Evolutionary conservation across 1,284 basidiomycete genomes (phyloP), one percentile per base, ranked within the genome.

Genomic region (Puccinia triticina): DNA sequence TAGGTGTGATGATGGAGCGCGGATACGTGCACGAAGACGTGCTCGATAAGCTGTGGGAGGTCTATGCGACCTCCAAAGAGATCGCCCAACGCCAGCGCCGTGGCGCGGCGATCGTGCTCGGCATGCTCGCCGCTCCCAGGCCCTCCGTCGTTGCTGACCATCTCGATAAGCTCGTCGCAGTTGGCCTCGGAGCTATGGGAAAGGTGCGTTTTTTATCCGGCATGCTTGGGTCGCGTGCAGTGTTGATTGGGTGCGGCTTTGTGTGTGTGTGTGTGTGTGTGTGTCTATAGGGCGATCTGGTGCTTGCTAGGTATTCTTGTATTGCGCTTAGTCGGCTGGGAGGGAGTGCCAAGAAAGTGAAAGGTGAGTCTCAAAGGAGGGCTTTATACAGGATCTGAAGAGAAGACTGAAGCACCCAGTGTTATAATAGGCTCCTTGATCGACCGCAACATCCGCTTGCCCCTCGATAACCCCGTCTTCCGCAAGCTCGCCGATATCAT

Each of bases 321-420:
- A 91, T 98, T 69, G 95, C 96, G 0, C 88, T 99, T 48, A 94
- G 96, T 85, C 91, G 96, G 0, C 89, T 99, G 23, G 94, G 94
- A 72, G 97, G 97, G 0, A 97, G 94, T 85, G 93, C 92, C 46
- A 99, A 98, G 89, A 99, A 98, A 87, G 91, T 99, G 84, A 99
- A 99, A 89, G 96, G 87, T 57, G 84, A 85, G 26, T 67, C 32
- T 37, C 43, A 80, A 71, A 1, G n/a, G 7, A n/a, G 16, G 43
- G 16, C 16, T n/a, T n/a, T n/a, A n/a, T n/a, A n/a, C n/a, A n/a
- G n/a, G n/a, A n/a, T n/a, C n/a, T n/a, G n/a, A n/a, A n/a, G n/a
- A n/a, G n/a, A n/a, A n/a, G n/a, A n/a, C n/a, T n/a, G n/a, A n/a
- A n/a, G n/a, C n/a, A n/a, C n/a, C n/a, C n/a, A n/a, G n/a, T 82